Conservation (phyloP, 306 rosid species). For the Crotalaria pallida region DNA sequence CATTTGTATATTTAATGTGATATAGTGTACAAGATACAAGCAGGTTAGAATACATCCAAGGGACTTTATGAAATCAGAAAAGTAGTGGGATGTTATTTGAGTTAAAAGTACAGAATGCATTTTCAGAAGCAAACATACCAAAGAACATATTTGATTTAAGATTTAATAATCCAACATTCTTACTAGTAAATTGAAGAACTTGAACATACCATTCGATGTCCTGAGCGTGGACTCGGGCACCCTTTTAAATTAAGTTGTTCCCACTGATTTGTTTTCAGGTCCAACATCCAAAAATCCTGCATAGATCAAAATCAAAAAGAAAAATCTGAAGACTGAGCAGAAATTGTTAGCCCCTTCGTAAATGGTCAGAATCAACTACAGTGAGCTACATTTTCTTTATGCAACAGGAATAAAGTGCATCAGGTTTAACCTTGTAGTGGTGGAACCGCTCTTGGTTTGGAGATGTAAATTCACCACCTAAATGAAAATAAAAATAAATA, state of each 20-base stretch:
- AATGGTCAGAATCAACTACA: conserved; percentile 21
- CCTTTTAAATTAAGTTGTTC: conserved; percentile 90
- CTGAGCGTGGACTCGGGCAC: conserved; percentile 93
- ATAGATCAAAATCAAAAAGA: conserved; percentile 13
- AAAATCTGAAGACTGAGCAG: not conserved
- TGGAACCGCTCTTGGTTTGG: conserved; percentile 98
- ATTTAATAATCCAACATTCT: not conserved
- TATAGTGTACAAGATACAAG: not conserved
- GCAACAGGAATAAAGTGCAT: not conserved
- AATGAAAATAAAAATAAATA: not conserved
- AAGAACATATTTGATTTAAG: not conserved
- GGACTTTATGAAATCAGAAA: not conserved
- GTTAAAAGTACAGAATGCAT: not conserved
- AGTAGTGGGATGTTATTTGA: not conserved
- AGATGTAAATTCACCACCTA: conserved; percentile 96
- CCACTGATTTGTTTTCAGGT: conserved; percentile 96
- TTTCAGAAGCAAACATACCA: conserved; percentile 11
- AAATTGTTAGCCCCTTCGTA: not conserved
- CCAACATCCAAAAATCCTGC: conserved; percentile 96
- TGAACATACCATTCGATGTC: conserved; percentile 89
- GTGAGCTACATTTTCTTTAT: conserved; percentile 8
- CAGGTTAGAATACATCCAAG: not conserved
- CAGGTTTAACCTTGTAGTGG: conserved; percentile 79
- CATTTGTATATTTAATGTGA: not conserved
- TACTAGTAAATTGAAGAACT: not conserved